phyloP scores from a whole-genome alignment of 306 rosid genomes.

The Abrus precatorius region DNA sequence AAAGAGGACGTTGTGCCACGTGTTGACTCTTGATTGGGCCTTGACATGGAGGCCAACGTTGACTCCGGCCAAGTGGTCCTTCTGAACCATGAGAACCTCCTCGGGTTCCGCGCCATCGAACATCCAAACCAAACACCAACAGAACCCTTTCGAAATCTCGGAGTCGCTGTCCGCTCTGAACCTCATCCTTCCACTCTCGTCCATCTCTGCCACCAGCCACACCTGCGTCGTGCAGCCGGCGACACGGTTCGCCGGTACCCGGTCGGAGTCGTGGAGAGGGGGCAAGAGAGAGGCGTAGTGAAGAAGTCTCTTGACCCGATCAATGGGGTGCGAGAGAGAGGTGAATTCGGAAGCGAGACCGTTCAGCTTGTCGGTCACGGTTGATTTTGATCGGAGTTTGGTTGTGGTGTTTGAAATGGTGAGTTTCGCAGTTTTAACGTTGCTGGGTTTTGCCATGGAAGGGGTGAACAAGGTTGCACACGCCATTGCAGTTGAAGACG shows the following conservation, averaged over 20 bases:
- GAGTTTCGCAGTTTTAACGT: not conserved
- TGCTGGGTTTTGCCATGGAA: not conserved
- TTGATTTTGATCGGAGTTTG: not conserved
- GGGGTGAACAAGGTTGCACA: not conserved
- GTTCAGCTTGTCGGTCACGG: constrained; percentile 29
- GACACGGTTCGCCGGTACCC: constrained; percentile 64
- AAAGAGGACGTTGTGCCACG: constrained; percentile 77
- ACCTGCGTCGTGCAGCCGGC: constrained; percentile 75
- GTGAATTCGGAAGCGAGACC: constrained; percentile 63
- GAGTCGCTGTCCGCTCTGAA: constrained; percentile 85
- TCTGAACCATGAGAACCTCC: constrained; percentile 59
- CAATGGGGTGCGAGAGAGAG: constrained; percentile 70
- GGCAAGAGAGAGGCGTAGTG: constrained; percentile 74
- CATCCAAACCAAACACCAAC: constrained; percentile 77
- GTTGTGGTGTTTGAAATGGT: not conserved
- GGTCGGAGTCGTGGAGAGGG: constrained; percentile 44
- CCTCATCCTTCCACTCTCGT: constrained; percentile 60
- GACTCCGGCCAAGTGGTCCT: constrained; percentile 59
- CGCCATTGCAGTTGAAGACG: not conserved
- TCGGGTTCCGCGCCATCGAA: constrained; percentile 68
- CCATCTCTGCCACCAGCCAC: constrained; percentile 75
- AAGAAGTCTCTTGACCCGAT: constrained; percentile 74
- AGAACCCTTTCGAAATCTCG: constrained; percentile 83
- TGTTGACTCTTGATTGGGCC: constrained; percentile 71
- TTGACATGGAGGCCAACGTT: constrained; percentile 65